A percentile compares a stretch with the other conserved stretches of the same genome.
Conservation (phyloP, 306 rosid genomes). For the Leucaena leucocephala region DNA sequence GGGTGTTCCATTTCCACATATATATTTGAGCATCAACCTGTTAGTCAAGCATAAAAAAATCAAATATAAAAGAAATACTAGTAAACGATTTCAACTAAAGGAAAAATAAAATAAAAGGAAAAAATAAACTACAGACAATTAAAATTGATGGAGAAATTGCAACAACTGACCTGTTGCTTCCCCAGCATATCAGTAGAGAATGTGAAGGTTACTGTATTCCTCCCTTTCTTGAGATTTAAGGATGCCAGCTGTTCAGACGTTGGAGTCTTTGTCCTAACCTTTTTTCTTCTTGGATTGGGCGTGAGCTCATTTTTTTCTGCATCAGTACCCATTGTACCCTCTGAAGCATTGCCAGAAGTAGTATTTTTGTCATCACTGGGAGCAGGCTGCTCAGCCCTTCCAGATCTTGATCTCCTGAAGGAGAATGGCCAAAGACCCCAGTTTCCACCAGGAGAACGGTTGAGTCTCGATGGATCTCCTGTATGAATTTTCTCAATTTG, state of each 20-base stretch:
- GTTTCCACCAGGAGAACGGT: conserved; percentile 55
- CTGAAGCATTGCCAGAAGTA: conserved; percentile 45
- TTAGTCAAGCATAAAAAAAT: conserved; percentile 16
- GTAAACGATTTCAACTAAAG: conserved; percentile 8
- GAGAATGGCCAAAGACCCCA: conserved; percentile 92
- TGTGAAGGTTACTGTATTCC: conserved; percentile 72
- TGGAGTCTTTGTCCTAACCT: conserved; percentile 59
- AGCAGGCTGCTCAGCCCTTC: conserved; percentile 45
- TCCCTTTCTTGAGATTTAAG: conserved; percentile 83
- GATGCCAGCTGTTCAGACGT: conserved; percentile 90
- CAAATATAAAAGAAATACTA: conserved; percentile 14
- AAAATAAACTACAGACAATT: neutral
- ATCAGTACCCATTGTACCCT: conserved; percentile 40
- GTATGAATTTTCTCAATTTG: conserved; percentile 52
- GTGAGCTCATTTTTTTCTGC: conserved; percentile 38
- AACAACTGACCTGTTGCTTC: conserved; percentile 61
- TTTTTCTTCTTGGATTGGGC: conserved; percentile 48
- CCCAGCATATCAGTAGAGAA: conserved; percentile 78
- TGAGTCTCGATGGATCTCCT: conserved; percentile 60
- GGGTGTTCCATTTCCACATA: conserved; percentile 96
- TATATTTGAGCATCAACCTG: conserved; percentile 88
- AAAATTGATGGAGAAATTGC: conserved; percentile 18
- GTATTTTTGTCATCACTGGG: conserved; percentile 41
- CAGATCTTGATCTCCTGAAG: conserved; percentile 57
- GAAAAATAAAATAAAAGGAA: conserved; percentile 18